Percentiles rank a stretch among this genome's conserved stretches.
Conservation (phyloP, 2,329 filamentous ascomycete genomes). For the Fusarium annulatum region DNA sequence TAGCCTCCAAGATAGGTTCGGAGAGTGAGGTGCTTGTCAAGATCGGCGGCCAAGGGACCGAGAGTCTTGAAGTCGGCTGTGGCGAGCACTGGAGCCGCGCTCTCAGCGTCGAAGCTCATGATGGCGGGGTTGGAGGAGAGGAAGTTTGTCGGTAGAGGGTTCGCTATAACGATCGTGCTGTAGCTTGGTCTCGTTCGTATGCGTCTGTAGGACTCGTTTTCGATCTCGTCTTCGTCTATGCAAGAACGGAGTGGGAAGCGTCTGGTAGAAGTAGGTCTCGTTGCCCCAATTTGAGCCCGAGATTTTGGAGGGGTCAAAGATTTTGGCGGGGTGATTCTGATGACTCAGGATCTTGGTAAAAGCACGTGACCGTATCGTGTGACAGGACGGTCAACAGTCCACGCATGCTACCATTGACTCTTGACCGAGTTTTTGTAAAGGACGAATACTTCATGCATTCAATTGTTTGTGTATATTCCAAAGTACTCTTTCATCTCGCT, state of each 20-base stretch:
- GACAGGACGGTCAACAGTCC: slow-evolving; percentile 2
- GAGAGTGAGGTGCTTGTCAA: slow-evolving; percentile 89
- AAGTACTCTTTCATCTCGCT: not conserved
- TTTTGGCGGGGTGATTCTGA: slow-evolving; percentile 43
- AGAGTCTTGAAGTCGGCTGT: slow-evolving; percentile 79
- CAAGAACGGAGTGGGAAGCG: slow-evolving; percentile 21
- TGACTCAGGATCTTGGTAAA: slow-evolving; percentile 35
- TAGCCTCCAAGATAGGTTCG: slow-evolving; percentile 89
- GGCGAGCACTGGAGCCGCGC: slow-evolving; percentile 41
- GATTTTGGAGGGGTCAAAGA: slow-evolving; percentile 43
- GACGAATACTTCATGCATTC: not conserved
- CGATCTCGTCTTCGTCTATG: slow-evolving; percentile 5
- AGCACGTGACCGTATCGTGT: slow-evolving; percentile 30
- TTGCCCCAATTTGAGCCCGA: slow-evolving; percentile 30
- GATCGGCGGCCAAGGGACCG: slow-evolving; percentile 77
- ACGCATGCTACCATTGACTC: slow-evolving; percentile 16
- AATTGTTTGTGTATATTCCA: fast-evolving
- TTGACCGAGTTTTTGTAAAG: not conserved
- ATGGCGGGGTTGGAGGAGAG: slow-evolving; percentile 18
- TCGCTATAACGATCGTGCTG: not conserved
- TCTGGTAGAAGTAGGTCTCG: slow-evolving; percentile 31
- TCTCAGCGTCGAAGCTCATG: slow-evolving; percentile 46
- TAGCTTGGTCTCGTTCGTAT: not conserved
- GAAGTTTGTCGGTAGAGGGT: not conserved
- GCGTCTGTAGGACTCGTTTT: not conserved